Base-by-base conservation (phyloP, 1,284 basidiomycete genomes). In the Sanghuangporus weigelae region DNA sequence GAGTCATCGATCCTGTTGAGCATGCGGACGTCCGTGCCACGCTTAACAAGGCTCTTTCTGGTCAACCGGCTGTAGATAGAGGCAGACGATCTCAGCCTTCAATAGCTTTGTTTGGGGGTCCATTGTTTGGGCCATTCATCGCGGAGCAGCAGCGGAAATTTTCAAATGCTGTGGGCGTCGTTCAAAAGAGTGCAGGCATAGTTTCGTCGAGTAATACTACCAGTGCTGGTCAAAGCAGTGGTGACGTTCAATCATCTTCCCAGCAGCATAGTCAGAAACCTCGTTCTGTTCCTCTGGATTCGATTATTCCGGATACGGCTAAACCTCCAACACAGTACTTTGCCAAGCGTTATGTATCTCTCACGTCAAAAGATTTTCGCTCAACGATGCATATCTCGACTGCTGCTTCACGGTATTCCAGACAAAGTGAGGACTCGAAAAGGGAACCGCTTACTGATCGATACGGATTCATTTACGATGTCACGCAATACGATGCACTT, bases 401-500 rank as follows among this genome's bases (percentile, higher is more conserved):
- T 62, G 75, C 85, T 59, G 79, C 81, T 3, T 81, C 86, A 19
- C 75, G 84, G 48, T 81, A 87, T 67, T 80, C 78, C 23, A 76
- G 82, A 40, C 79, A 83, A 62, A 76, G 73, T 42, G 83, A 84
- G 51, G 82, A 85, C 12, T 77, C 80, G 62, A 80, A 76, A 50
- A 83, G 85, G 48, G 82, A 87, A 53, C 85, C 87, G 1, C 78
- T 97, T 68, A 95, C 95, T 5, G 96, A 98, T 71, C 86, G 94
- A 8, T 98, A 93, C 72, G 96, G 96, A 0, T 98, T 98, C 77
- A 90, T 97, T 71, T 97, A 95, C 68, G 92, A 94, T 69, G 84
- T 94, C 11, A 86, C 87, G 26, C 81, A 84, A 69, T 91, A 93
- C 67, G 93, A 95, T 69, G 80, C 91, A n/a, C 77, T 93, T 16